Percentiles rank a stretch among this genome's conserved stretches.
phyloP scores from a whole-genome alignment of 2,329 filamentous ascomycete genomes.

The Pezicula radicicola region DNA sequence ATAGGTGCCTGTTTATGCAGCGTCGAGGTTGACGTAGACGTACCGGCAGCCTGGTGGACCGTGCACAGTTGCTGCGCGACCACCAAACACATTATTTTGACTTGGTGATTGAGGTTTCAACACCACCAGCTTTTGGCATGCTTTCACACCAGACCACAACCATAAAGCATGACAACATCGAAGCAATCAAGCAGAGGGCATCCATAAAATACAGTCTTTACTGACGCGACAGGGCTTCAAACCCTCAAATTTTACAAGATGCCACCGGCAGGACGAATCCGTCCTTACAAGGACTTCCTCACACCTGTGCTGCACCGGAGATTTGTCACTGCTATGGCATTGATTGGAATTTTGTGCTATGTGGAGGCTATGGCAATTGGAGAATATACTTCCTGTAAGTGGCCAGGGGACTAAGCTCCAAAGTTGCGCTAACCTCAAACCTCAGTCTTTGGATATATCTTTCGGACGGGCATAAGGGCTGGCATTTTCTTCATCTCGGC shows the following conservation, averaged over 20 bases:
- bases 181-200: constrained; percentile 5
- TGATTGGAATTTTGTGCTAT: constrained; percentile 72
- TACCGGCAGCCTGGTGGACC: not conserved
- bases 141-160: constrained; percentile 11
- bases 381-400: constrained; percentile 66
- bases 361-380: constrained; percentile 67
- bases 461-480: constrained; percentile 67
- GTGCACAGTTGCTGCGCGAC: not conserved
- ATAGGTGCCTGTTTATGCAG: constrained; percentile 1
- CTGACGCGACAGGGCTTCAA: not conserved
- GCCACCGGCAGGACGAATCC: constrained; percentile 28
- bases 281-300: constrained; percentile 66
- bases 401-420: not conserved
- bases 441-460: constrained; percentile 82
- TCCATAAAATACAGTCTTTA: constrained; percentile 14
- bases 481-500: constrained; percentile 72
- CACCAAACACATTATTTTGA: constrained; percentile 16
- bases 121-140: too few species aligned
- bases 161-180: constrained; percentile 7
- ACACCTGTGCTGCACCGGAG: constrained; percentile 84
- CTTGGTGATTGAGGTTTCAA: constrained; percentile 6
- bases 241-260: constrained; percentile 14
- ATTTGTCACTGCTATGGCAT: constrained; percentile 74
- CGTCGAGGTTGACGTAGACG: constrained; percentile 19
- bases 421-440: constrained; percentile 1